Percentiles rank a stretch among this genome's conserved stretches.
Conservation (phyloP, 2,329 filamentous ascomycete genomes). For the Cordyceps cicadae region DNA sequence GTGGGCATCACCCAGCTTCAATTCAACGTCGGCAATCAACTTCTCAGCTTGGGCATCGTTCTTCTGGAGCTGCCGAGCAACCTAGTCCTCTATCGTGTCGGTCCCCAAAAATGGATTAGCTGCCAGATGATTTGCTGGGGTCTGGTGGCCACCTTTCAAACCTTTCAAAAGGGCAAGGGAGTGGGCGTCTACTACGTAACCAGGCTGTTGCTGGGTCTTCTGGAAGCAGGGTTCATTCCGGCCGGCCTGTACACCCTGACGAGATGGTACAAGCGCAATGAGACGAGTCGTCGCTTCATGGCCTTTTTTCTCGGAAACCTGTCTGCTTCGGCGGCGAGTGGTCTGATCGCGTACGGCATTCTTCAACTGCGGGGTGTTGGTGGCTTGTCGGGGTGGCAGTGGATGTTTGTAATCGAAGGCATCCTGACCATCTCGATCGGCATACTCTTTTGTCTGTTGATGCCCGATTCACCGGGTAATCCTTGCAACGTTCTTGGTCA, state of each 20-base stretch:
- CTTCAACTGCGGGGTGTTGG: conserved; percentile 13
- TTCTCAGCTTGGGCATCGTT: conserved; percentile 37
- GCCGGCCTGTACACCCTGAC: conserved; percentile 37
- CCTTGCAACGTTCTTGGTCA: conserved; percentile 10
- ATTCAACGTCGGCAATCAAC: conserved; percentile 36
- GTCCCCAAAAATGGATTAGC: conserved; percentile 34
- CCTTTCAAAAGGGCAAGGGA: conserved; percentile 20
- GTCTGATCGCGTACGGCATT: conserved; percentile 35
- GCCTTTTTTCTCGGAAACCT: neutral
- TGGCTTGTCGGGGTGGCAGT: conserved; percentile 35
- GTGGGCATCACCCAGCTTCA: conserved; percentile 37
- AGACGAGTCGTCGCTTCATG: conserved; percentile 30
- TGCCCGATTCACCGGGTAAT: conserved; percentile 8
- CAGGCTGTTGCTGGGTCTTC: neutral
- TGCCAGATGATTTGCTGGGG: conserved; percentile 23
- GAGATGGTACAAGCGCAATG: conserved; percentile 35
- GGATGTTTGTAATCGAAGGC: conserved; percentile 30
- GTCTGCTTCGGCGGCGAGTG: conserved; percentile 25
- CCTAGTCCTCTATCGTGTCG: conserved; percentile 34
- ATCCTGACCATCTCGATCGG: conserved; percentile 25
- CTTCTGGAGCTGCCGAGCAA: conserved; percentile 34
- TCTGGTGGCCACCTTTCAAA: conserved; percentile 25
- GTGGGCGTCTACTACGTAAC: conserved; percentile 12
- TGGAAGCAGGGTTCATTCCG: conserved; percentile 38
- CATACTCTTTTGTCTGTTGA: conserved; percentile 19